Conservation (phyloP, 352 stramenopile species). For the Saprolegnia diclina region DNA sequence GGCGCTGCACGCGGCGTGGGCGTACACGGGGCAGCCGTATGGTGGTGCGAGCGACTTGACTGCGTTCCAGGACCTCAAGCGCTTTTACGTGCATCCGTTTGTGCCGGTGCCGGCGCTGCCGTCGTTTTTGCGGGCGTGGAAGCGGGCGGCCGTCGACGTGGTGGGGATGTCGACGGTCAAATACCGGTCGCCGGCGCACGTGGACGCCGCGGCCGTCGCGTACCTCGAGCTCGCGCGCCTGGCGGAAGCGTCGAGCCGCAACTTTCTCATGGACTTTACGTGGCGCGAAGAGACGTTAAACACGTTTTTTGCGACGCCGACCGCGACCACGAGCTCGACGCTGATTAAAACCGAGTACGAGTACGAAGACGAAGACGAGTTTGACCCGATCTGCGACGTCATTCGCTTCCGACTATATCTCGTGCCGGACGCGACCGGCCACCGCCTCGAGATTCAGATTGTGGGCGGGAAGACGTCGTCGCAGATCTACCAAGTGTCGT, state of each 20-base stretch:
- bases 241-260: conserved; percentile 20
- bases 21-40: background rate
- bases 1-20: background rate
- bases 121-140: conserved; percentile 18
- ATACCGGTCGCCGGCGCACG: conserved; percentile 27
- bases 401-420: conserved; percentile 32
- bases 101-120: conserved; percentile 2
- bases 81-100: conserved; percentile 9
- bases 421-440: conserved; percentile 12
- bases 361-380: conserved; percentile 18
- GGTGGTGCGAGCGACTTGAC: background rate
- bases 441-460: conserved; percentile 33
- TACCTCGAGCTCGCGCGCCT: conserved; percentile 31
- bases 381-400: conserved; percentile 28
- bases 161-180: conserved; percentile 5
- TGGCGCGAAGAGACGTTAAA: conserved; percentile 31
- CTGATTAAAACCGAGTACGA: conserved; percentile 25
- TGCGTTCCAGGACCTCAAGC: conserved; percentile 2
- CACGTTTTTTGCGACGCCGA: conserved; percentile 29
- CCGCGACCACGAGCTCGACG: conserved; percentile 22
- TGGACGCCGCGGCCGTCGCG: conserved; percentile 31
- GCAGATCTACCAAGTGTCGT: conserved; percentile 33
- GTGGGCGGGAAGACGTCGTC: conserved; percentile 28
- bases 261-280: conserved; percentile 32
- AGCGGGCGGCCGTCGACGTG: conserved; percentile 2